Conservation (phyloP, 2,329 filamentous ascomycete genomes). For the Talaromyces sp. region DNA sequence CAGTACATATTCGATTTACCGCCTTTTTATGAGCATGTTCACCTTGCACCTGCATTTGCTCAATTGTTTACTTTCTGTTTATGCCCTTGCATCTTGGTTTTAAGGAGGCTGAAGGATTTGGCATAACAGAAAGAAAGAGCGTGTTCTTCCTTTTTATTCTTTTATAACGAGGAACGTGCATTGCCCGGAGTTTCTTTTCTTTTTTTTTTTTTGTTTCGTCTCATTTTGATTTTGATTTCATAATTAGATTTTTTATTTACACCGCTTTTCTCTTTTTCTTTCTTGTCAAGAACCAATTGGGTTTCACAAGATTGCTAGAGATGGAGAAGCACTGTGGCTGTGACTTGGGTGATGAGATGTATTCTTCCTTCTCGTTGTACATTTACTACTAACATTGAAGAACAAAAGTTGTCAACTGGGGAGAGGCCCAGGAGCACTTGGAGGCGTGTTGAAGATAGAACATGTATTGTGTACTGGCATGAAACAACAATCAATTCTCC, state of each 20-base stretch:
- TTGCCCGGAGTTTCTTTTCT: slow-evolving; percentile 1
- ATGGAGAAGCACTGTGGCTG: neutral
- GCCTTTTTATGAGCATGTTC: neutral
- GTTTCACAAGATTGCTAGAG: neutral
- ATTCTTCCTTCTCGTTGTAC: neutral
- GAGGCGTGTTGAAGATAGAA: neutral
- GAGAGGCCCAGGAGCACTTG: neutral
- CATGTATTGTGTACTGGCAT: neutral
- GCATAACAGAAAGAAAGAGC: neutral
- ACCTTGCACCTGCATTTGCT: neutral
- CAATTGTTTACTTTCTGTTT: neutral
- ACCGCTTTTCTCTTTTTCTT: neutral
- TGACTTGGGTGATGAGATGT: neutral
- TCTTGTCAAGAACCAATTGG: neutral
- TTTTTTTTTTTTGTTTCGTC: neutral
- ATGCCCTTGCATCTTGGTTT: neutral
- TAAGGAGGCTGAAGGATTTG: neutral
- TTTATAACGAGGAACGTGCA: slow-evolving; percentile 3
- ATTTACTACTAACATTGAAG: neutral
- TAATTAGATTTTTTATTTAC: neutral
- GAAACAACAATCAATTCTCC: neutral
- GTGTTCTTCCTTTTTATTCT: neutral
- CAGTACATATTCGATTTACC: neutral
- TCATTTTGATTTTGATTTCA: neutral
- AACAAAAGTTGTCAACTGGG: neutral